These are phyloP conservation scores for Penicillium fuscoglaucum DNA, from an alignment of 2,329 filamentous ascomycete species.

Conservation along the genomic window DNA sequence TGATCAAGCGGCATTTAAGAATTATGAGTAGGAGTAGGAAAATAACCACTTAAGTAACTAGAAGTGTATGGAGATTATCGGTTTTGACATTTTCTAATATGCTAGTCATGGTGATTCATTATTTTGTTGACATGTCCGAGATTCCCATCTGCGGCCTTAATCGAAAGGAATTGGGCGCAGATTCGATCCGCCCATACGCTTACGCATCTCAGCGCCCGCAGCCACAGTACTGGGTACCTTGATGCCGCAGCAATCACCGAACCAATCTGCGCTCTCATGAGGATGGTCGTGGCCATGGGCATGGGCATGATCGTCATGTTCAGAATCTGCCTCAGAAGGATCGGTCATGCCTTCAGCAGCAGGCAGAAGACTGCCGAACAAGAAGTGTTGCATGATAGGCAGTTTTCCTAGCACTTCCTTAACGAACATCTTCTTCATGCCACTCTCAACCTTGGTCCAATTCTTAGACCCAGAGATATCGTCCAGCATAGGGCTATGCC, in stretches of 20 bases:
- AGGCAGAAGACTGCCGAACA: conserved; percentile 84
- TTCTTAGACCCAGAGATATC: conserved; percentile 89
- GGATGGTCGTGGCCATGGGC: conserved; percentile 68
- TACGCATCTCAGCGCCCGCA: conserved; percentile 84
- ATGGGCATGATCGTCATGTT: conserved; percentile 60
- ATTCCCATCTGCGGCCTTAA: conserved; percentile 24
- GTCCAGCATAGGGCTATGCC: conserved; percentile 98
- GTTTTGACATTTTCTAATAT: not conserved
- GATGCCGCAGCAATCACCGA: conserved; percentile 98
- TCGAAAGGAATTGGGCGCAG: conserved; percentile 56
- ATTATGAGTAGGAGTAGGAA: no score
- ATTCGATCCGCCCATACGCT: conserved; percentile 66
- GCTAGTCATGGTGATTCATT: conserved; percentile 4
- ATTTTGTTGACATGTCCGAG: not conserved
- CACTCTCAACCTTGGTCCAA: conserved; percentile 89
- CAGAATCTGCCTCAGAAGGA: conserved; percentile 42
- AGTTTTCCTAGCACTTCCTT: conserved; percentile 89
- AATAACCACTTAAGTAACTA: not conserved
- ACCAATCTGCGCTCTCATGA: conserved; percentile 58
- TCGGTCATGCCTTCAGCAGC: conserved; percentile 75
- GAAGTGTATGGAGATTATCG: not conserved
- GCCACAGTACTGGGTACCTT: conserved; percentile 93
- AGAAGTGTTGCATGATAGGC: conserved; percentile 97
- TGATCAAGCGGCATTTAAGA: not conserved
- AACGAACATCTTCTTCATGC: conserved; percentile 96